Conservation (phyloP, 768 basidiomycete genomes). For the Termitomyces sp. region DNA sequence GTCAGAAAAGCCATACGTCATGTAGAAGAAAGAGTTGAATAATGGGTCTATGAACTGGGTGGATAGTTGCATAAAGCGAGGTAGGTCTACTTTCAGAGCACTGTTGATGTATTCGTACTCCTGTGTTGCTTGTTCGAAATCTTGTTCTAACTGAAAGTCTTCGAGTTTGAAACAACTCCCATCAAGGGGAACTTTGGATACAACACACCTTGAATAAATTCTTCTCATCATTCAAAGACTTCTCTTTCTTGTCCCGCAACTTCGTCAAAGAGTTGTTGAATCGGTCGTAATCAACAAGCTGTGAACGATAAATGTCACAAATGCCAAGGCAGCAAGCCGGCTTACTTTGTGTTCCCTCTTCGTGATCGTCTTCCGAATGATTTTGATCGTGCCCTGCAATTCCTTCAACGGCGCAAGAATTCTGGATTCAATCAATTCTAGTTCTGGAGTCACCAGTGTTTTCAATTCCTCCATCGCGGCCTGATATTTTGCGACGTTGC, state of each 20-base stretch:
- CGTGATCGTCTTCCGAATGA: constrained; percentile 88
- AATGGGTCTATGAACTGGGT: constrained; percentile 92
- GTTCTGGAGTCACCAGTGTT: constrained; percentile 75
- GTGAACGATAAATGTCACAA: not conserved
- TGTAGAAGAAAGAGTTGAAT: constrained; percentile 99
- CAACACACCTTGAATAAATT: constrained; percentile 83
- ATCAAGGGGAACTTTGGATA: not conserved
- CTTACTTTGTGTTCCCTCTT: constrained; percentile 95
- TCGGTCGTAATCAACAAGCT: constrained; percentile 93
- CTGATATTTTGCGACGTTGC: constrained; percentile 70
- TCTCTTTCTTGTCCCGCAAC: constrained; percentile 97
- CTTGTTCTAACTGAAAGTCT: constrained; percentile 76
- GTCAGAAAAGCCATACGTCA: constrained; percentile 70
- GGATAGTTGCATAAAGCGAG: constrained; percentile 84
- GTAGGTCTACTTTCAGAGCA: constrained; percentile 86
- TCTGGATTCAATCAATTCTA: constrained; percentile 89
- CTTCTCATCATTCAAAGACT: constrained; percentile 93
- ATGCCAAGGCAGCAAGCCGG: not conserved
- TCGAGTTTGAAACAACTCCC: constrained; percentile 10
- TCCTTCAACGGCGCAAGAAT: constrained; percentile 87
- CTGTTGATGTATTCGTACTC: constrained; percentile 94
- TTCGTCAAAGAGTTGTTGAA: constrained; percentile 95
- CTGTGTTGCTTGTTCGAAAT: constrained; percentile 86
- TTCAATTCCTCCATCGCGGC: constrained; percentile 79
- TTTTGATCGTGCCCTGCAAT: constrained; percentile 79